Conservation (phyloP, 306 rosid genomes). For the Ammopiptanthus mongolicus region DNA sequence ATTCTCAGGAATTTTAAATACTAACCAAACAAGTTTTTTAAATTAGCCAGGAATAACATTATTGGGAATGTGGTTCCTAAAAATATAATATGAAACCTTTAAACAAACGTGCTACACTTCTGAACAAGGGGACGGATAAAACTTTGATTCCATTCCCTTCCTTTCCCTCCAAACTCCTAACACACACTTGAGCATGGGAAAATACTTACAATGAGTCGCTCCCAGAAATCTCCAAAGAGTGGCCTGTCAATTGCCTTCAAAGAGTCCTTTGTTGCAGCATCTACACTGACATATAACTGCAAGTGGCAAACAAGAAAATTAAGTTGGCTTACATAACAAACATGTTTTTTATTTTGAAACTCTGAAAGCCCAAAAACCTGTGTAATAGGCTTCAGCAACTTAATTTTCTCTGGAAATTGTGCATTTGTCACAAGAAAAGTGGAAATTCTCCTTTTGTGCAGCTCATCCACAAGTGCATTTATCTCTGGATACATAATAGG, state of each 20-base stretch:
- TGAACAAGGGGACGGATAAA: too few relatives aligned
- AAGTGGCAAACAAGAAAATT: conserved; percentile 23
- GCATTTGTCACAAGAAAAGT: conserved; percentile 97
- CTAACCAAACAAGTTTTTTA: too few relatives aligned
- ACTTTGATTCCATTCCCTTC: neutral
- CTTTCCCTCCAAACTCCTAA: neutral
- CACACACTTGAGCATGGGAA: neutral
- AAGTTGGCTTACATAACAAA: neutral
- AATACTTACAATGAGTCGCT: conserved; percentile 76
- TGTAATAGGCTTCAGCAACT: conserved; percentile 65
- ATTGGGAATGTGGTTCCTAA: too few relatives aligned
- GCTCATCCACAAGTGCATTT: conserved; percentile 79
- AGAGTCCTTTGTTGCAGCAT: conserved; percentile 92
- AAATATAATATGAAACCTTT: too few relatives aligned
- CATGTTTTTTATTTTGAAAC: conserved; percentile 3
- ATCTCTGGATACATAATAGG: conserved; percentile 99
- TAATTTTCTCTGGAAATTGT: conserved; percentile 91
- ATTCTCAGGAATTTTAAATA: too few relatives aligned
- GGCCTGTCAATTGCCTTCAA: conserved; percentile 98
- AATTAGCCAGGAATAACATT: too few relatives aligned
- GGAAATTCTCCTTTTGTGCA: conserved; percentile 76
- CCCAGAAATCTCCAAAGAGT: conserved; percentile 99
- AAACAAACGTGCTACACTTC: too few relatives aligned
- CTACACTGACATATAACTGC: conserved; percentile 97
- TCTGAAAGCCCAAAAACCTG: conserved; percentile 50